Conservation (phyloP, 768 basidiomycete genomes). For the Mycena galopus region DNA sequence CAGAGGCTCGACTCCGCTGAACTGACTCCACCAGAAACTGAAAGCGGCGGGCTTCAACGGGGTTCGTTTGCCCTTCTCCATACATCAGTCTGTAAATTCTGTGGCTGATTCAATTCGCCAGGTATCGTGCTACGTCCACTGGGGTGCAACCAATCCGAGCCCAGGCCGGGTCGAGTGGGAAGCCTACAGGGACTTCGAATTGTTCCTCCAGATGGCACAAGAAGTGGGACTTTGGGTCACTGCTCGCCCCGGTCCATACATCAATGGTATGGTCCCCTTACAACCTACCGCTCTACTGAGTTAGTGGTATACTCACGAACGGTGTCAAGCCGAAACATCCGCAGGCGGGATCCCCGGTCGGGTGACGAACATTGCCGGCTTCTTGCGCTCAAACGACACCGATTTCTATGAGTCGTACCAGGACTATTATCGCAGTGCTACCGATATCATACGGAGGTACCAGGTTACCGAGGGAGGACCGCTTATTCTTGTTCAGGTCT, state of each 20-base stretch:
- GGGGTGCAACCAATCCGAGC: conserved; percentile 29
- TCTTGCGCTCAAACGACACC: conserved; percentile 31
- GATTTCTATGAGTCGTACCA: conserved; percentile 30
- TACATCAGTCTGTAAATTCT: neutral
- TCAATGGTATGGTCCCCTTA: conserved; percentile 17
- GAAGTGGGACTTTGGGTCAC: conserved; percentile 28
- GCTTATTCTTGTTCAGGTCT: conserved; percentile 29
- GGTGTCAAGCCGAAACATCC: conserved; percentile 22
- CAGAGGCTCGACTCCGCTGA: neutral
- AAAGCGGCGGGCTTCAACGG: conserved; percentile 29
- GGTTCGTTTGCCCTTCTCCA: conserved; percentile 16
- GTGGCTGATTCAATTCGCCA: conserved; percentile 1
- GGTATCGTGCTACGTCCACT: conserved; percentile 32
- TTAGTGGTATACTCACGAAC: neutral
- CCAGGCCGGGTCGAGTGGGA: conserved; percentile 29
- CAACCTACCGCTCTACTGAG: neutral
- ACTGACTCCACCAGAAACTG: conserved; percentile 14
- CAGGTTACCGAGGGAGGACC: conserved; percentile 28
- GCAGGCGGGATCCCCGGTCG: conserved; percentile 31
- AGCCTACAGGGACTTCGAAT: conserved; percentile 24
- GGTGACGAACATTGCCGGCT: conserved; percentile 29
- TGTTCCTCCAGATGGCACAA: conserved; percentile 28
- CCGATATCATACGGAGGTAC: conserved; percentile 25
- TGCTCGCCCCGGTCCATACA: conserved; percentile 25
- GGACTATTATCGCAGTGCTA: conserved; percentile 31